A percentile compares a stretch with the other conserved stretches of the same genome.
Conservation (phyloP, 371 early-diverging fungal species). For the Amoeboaphelidium occidentale region DNA sequence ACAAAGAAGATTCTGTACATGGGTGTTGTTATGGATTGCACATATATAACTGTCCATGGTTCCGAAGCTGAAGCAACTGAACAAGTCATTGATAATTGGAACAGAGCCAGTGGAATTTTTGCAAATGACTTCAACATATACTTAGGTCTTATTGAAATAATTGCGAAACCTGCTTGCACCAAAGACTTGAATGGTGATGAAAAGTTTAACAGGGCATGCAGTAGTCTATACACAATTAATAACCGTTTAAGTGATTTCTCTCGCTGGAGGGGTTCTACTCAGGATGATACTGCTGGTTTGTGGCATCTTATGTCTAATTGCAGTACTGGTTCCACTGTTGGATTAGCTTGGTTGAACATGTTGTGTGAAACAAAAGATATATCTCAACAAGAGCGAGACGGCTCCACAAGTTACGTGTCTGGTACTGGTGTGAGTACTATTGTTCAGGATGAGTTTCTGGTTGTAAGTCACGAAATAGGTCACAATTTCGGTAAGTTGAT, state of each 20-base stretch:
- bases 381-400: not conserved
- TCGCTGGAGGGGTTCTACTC: not conserved
- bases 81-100: not conserved
- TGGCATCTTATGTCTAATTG: constrained; percentile 3
- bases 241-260: constrained; percentile 3
- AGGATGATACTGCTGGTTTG: not conserved
- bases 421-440: constrained; percentile 3
- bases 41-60: constrained; percentile 2
- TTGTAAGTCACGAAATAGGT: constrained; percentile 6
- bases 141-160: constrained; percentile 3
- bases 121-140: constrained; percentile 1
- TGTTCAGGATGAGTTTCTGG: constrained; percentile 2
- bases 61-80: not conserved
- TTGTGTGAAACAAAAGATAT: not conserved
- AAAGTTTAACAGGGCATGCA: constrained; percentile 3
- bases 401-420: constrained; percentile 1
- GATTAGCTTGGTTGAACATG: constrained; percentile 3
- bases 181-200: not conserved
- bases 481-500: not conserved
- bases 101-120: not conserved
- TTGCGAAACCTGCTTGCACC: not conserved
- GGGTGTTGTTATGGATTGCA: constrained; percentile 3
- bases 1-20: constrained; percentile 2
- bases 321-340: not conserved
- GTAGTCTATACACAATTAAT: constrained; percentile 1